Conservation (phyloP, 148 eudicot species). For the Fagopyrum esculentum region DNA sequence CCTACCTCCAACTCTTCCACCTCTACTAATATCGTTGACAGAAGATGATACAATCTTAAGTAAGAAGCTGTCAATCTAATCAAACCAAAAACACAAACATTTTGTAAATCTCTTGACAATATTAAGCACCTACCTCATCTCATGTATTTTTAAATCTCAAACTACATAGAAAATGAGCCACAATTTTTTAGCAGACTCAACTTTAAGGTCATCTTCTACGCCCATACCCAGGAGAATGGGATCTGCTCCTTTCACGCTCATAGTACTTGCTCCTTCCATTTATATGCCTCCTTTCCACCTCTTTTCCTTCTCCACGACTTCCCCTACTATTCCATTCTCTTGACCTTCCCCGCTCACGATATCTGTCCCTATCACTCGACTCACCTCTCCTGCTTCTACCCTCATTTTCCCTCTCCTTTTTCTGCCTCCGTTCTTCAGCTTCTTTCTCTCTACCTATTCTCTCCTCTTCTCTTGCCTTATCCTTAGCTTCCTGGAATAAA, state of each 20-base stretch:
- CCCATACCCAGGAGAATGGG: constrained; percentile 63
- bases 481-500: constrained; percentile 58
- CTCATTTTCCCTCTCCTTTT: constrained; percentile 62
- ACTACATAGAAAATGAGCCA: constrained; percentile 22
- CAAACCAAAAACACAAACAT: constrained; percentile 21
- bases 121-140: constrained; percentile 40
- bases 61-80: constrained; percentile 26
- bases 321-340: constrained; percentile 49
- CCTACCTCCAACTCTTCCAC: constrained; percentile 40
- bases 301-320: constrained; percentile 43
- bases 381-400: constrained; percentile 64
- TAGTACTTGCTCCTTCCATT: constrained; percentile 66
- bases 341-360: constrained; percentile 47
- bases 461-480: constrained; percentile 87
- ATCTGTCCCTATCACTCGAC: constrained; percentile 68
- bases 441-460: constrained; percentile 79
- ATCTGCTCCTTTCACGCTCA: constrained; percentile 63
- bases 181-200: constrained; percentile 25
- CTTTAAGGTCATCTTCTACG: constrained; percentile 46
- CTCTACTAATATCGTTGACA: constrained; percentile 31
- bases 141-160: constrained; percentile 22
- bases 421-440: constrained; percentile 68
- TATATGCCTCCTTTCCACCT: constrained; percentile 37
- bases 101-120: constrained; percentile 27
- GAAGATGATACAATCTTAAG: constrained; percentile 33